Base-by-base conservation (phyloP, 1,284 basidiomycete genomes). In the Malassezia globosa region DNA sequence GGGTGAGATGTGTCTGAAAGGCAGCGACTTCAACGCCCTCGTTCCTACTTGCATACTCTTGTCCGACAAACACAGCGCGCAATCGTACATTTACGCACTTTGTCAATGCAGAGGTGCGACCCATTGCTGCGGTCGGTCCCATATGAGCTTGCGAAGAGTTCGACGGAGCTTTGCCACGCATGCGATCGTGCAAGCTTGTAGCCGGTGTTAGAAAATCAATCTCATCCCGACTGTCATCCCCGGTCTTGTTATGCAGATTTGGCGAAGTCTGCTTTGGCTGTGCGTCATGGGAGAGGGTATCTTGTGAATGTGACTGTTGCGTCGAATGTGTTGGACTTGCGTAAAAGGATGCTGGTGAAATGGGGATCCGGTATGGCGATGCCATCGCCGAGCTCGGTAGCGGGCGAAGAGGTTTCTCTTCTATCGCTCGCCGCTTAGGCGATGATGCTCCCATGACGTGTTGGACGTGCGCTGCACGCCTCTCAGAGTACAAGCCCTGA, bases 151-250 rank as follows among this genome's bases (percentile, higher is more conserved):
- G n/a, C n/a, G n/a, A n/a, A n/a, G n/a, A n/a, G n/a, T n/a, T n/a
- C n/a, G n/a, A n/a, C 29, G 29, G 29, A 3, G 16, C 2, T 16
- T 31, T 31, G 11, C 29, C 29, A 13, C 50, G 50, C 50, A 52
- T 52, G 29, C 50, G 50, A 23, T 22, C 18, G 14, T 38, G 43
- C 2, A 47, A 36, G 34, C 29, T 36, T 16, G 7, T 14, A 7
- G 21, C 22, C 8, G 16, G 39, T 14, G 44, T 18, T 4, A 47
- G 26, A 21, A 52, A 36, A 26, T 52, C 45, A n/a, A 52, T 45
- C 33, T 52, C 50, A 24, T 52, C 50, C 1, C 24, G 43, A 35
- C 50, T 46, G n/a, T 46, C 34, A 26, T 52, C 44, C n/a, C n/a
- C 24, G 2, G 5, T 10, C 14, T n/a, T 7, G 11, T 26, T 29